A percentile compares a stretch with the other conserved stretches of the same genome.
Conservation (phyloP, 495 filamentous ascomycete species). For the Neurospora tetraspora region DNA sequence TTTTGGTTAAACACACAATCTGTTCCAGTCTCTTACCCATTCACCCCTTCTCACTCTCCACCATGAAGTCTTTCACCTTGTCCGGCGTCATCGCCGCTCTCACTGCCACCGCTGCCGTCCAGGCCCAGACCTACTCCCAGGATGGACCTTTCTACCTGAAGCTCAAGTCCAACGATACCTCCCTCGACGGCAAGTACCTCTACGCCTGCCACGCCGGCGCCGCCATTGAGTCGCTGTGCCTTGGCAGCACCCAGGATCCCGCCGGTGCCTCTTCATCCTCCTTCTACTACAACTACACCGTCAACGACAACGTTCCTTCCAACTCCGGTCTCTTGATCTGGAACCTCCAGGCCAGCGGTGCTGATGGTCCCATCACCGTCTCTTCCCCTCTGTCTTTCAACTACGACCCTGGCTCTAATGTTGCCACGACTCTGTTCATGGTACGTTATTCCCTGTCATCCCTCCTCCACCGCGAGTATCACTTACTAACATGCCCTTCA, state of each 20-base stretch:
- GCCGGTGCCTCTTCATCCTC: neutral
- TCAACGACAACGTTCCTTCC: constrained; percentile 16
- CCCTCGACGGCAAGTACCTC: constrained; percentile 29
- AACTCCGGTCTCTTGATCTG: constrained; percentile 31
- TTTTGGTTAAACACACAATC: neutral
- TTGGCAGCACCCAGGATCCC: constrained; percentile 14
- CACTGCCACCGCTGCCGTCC: constrained; percentile 16
- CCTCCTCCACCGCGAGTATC: constrained; percentile 30
- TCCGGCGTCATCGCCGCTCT: constrained; percentile 5
- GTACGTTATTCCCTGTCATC: constrained; percentile 29
- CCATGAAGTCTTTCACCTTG: constrained; percentile 10
- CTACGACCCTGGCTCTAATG: constrained; percentile 37
- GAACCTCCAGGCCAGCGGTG: constrained; percentile 21
- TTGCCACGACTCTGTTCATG: constrained; percentile 31
- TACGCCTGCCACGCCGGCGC: constrained; percentile 46
- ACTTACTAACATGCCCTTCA: constrained; percentile 33
- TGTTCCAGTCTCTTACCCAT: too few species aligned
- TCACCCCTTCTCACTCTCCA: constrained; percentile 2
- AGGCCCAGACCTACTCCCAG: constrained; percentile 28
- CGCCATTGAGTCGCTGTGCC: constrained; percentile 44
- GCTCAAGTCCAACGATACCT: constrained; percentile 21
- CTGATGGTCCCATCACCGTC: constrained; percentile 19
- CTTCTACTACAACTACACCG: constrained; percentile 34
- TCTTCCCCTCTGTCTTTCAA: constrained; percentile 31
- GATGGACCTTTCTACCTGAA: constrained; percentile 33